A percentile compares a stretch with the other conserved stretches of the same genome.
phyloP scores from a whole-genome alignment of 2,329 filamentous ascomycete genomes.

The Beauveria australis region DNA sequence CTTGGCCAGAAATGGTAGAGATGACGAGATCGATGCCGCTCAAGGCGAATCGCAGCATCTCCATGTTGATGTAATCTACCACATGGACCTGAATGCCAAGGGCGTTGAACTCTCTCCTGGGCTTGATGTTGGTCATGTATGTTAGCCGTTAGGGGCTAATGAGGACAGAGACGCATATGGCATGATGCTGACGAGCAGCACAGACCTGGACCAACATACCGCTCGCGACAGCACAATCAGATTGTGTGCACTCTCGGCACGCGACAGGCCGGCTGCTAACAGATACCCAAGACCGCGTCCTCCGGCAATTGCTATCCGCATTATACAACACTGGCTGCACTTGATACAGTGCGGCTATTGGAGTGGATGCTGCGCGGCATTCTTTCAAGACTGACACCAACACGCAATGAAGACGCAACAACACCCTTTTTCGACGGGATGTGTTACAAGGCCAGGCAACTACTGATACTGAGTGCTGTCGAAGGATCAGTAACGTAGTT shows the following conservation, averaged over 20 bases:
- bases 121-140: constrained; percentile 27
- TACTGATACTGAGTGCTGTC: too few species aligned
- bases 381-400: neutral
- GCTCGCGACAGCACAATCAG: constrained; percentile 62
- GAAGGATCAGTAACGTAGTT: too few species aligned
- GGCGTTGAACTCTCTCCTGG: constrained; percentile 43
- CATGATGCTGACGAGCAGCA: neutral
- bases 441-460: too few species aligned
- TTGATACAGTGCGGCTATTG: neutral
- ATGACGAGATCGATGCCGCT: constrained; percentile 66
- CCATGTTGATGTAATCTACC: constrained; percentile 56
- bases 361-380: neutral
- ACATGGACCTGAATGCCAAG: constrained; percentile 57
- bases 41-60: constrained; percentile 56
- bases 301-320: constrained; percentile 42
- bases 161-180: neutral
- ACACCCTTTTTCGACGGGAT: neutral
- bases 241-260: constrained; percentile 51
- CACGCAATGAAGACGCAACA: neutral
- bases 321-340: constrained; percentile 25
- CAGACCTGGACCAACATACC: constrained; percentile 31
- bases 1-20: constrained; percentile 59
- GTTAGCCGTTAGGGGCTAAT: neutral
- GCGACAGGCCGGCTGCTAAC: constrained; percentile 46
- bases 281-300: constrained; percentile 37